These are phyloP conservation scores for Periconia sp. DNA, from an alignment of 2,329 filamentous ascomycete genomes.

Conservation along the genomic window DNA sequence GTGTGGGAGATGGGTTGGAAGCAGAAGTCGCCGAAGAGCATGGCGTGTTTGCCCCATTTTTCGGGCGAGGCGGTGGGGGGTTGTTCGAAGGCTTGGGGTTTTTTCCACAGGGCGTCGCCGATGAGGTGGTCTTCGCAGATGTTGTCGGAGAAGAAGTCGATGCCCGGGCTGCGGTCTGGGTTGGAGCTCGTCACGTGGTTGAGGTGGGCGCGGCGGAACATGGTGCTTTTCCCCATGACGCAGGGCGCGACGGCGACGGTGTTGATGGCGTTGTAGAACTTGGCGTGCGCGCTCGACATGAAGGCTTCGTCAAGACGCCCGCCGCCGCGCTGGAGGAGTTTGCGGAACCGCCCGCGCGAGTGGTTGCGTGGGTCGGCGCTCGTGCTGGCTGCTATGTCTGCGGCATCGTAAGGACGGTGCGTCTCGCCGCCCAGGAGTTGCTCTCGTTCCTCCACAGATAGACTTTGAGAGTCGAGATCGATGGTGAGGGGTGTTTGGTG, in stretches of 20 bases:
- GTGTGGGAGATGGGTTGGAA: slow-evolving; percentile 86
- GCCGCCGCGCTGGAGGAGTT: slow-evolving; percentile 58
- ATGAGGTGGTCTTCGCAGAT: slow-evolving; percentile 98
- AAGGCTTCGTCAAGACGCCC: slow-evolving; percentile 92
- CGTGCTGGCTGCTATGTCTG: slow-evolving; percentile 30
- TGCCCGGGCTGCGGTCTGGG: slow-evolving; percentile 61
- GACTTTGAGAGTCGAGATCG: slow-evolving; percentile 55
- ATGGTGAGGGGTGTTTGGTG: slow-evolving; percentile 90
- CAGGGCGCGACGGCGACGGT: slow-evolving; percentile 88
- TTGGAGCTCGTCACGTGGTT: slow-evolving; percentile 66
- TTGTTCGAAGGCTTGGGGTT: slow-evolving; percentile 43
- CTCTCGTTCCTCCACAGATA: slow-evolving; percentile 33
- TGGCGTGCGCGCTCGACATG: slow-evolving; percentile 89
- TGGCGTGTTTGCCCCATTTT: slow-evolving; percentile 72
- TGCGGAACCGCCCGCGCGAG: slow-evolving; percentile 21
- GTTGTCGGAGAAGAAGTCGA: slow-evolving; percentile 92
- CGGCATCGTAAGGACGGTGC: slow-evolving; percentile 14
- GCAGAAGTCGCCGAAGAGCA: slow-evolving; percentile 82
- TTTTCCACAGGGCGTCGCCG: slow-evolving; percentile 85
- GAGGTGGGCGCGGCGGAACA: slow-evolving; percentile 93
- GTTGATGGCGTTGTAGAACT: slow-evolving; percentile 98
- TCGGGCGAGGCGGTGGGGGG: slow-evolving; percentile 25
- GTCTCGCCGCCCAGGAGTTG: slow-evolving; percentile 26
- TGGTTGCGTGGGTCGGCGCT: slow-evolving; percentile 27
- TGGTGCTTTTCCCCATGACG: slow-evolving; percentile 95